Percentiles rank a stretch among this genome's conserved stretches.
phyloP scores from a whole-genome alignment of 257 asterid species.

The Asclepias syriaca region DNA sequence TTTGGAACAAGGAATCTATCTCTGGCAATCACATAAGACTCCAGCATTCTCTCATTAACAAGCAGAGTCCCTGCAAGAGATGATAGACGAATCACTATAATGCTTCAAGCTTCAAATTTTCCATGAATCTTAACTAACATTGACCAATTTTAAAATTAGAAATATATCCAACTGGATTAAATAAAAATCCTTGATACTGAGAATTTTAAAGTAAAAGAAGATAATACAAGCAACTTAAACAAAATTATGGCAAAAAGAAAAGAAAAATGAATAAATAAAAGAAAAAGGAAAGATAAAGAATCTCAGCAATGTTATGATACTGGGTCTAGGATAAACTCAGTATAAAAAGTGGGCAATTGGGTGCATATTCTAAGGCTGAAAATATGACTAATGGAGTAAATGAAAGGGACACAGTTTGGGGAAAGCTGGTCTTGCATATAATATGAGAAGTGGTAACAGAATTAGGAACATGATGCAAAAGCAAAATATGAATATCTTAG shows the following conservation, averaged over 20 bases:
- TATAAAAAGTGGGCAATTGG: background rate
- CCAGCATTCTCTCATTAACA: constrained; percentile 96
- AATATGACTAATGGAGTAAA: background rate
- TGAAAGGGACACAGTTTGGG: background rate
- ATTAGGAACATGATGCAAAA: background rate
- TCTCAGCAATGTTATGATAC: background rate
- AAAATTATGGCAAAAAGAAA: background rate
- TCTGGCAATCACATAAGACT: constrained; percentile 94
- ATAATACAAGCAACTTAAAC: background rate
- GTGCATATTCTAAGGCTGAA: background rate
- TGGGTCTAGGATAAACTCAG: background rate
- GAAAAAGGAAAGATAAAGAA: background rate
- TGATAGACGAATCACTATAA: background rate
- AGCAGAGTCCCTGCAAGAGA: constrained; percentile 82
- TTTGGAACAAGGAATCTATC: constrained; percentile 87
- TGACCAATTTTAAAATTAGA: background rate
- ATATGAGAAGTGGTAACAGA: background rate
- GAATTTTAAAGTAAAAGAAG: background rate
- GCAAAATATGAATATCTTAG: background rate
- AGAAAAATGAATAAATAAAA: background rate
- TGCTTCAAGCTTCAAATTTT: background rate
- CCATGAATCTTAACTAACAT: background rate
- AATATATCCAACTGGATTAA: background rate
- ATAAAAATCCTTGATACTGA: background rate
- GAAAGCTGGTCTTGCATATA: background rate